Conservation (phyloP, 2,329 filamentous ascomycete species). For the Cadophora luteo-olivacea region DNA sequence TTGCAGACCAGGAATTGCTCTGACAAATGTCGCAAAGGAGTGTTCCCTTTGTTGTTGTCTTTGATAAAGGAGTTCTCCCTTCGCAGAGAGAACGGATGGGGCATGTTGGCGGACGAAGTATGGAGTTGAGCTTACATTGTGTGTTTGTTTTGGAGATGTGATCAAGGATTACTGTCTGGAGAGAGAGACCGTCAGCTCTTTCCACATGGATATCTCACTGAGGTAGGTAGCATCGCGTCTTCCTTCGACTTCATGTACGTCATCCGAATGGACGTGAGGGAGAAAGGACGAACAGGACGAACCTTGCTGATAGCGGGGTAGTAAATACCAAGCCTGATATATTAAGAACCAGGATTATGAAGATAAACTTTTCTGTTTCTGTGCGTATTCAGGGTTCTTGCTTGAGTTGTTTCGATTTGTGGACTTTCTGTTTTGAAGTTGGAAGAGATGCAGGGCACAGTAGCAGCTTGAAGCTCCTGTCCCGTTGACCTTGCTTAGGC, state of each 20-base stretch:
- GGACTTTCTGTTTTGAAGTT: conserved; percentile 9
- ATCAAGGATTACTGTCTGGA: conserved; percentile 21
- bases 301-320: conserved; percentile 17
- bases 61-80: conserved; percentile 32
- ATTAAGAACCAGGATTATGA: conserved; percentile 24
- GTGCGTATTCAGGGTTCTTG: conserved; percentile 20
- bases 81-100: conserved; percentile 24
- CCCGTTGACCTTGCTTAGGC: neutral
- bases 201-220: conserved; percentile 18
- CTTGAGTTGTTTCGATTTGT: conserved; percentile 19
- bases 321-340: neutral
- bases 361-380: conserved; percentile 23
- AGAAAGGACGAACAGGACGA: conserved; percentile 16
- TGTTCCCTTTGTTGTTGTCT: conserved; percentile 26
- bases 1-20: neutral
- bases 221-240: neutral
- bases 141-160: conserved; percentile 16
- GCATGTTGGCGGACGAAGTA: conserved; percentile 22
- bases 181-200: conserved; percentile 32
- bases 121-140: conserved; percentile 34
- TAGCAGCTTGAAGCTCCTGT: no score
- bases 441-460: neutral
- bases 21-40: conserved; percentile 30
- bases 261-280: conserved; percentile 18
- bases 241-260: conserved; percentile 24